A percentile compares a stretch with the other conserved stretches of the same genome.
These are phyloP conservation scores for Glutinoglossum americanum DNA, from an alignment of 495 filamentous ascomycete genomes.

Conservation along the genomic window DNA sequence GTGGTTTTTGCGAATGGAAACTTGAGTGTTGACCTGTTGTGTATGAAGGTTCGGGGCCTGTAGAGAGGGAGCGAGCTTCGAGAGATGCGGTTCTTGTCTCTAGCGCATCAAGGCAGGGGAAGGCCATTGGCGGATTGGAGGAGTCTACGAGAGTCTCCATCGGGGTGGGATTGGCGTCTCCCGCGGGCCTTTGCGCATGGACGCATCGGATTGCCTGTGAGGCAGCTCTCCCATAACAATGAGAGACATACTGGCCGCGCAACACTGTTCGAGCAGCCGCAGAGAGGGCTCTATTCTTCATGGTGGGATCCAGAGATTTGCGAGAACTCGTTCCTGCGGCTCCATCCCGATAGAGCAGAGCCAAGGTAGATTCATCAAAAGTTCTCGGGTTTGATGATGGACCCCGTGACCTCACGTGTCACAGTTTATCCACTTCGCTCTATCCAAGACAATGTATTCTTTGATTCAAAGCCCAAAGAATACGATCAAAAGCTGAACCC, in stretches of 20 bases:
- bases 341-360: not conserved
- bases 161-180: not conserved
- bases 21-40: slow-evolving; percentile 60
- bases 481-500: not conserved
- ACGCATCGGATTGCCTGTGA: not conserved
- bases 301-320: not conserved
- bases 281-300: not conserved
- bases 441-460: not conserved
- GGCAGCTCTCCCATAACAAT: not conserved
- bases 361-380: not conserved
- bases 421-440: not conserved
- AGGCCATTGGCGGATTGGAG: slow-evolving; percentile 80
- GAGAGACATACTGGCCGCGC: not conserved
- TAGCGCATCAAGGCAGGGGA: slow-evolving; percentile 84
- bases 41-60: slow-evolving; percentile 85
- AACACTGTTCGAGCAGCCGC: not conserved
- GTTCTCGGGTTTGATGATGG: not conserved
- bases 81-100: slow-evolving; percentile 69
- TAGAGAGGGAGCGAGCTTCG: slow-evolving; percentile 42
- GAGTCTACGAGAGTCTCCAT: slow-evolving; percentile 8
- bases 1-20: slow-evolving; percentile 49
- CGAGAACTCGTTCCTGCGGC: not conserved
- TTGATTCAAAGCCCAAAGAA: not conserved
- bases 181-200: not conserved
- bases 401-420: not conserved